These are phyloP conservation scores for Agroathelia rolfsii DNA, from an alignment of 1,284 basidiomycete genomes.

Conservation along the genomic window DNA sequence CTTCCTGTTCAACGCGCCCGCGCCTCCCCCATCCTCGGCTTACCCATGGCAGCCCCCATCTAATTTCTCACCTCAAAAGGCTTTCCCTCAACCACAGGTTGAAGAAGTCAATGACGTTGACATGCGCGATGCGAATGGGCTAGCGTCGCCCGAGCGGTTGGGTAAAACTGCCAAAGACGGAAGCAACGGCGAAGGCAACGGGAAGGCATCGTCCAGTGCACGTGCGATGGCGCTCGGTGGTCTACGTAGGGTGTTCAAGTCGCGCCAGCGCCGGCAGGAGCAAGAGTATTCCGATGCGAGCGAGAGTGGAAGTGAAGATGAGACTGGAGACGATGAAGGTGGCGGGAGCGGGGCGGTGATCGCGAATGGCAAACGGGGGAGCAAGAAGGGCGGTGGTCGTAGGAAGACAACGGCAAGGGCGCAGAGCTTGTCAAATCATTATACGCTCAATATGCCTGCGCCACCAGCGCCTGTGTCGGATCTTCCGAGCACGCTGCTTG, in stretches of 20 bases:
- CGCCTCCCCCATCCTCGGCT: conserved; percentile 33
- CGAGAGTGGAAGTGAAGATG: conserved; percentile 33
- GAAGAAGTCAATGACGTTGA: conserved; percentile 56
- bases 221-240: conserved; percentile 57
- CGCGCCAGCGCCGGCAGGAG: conserved; percentile 33
- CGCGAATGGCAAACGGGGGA: too few relatives aligned
- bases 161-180: conserved; percentile 31
- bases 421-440: conserved; percentile 66
- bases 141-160: conserved; percentile 46
- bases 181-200: too few relatives aligned
- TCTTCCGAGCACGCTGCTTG: conserved; percentile 66
- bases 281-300: conserved; percentile 22
- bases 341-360: conserved; percentile 25
- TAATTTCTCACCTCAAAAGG: conserved; percentile 45
- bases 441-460: conserved; percentile 68
- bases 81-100: conserved; percentile 39
- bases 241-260: conserved; percentile 56
- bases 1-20: conserved; percentile 56
- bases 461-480: conserved; percentile 45
- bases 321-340: conserved; percentile 29
- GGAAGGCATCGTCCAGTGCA: too few relatives aligned
- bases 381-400: too few relatives aligned
- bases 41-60: conserved; percentile 58
- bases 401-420: too few relatives aligned
- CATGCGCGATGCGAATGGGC: conserved; percentile 60